Conservation (phyloP, 345 rosid species). For the Clausena lansium region DNA sequence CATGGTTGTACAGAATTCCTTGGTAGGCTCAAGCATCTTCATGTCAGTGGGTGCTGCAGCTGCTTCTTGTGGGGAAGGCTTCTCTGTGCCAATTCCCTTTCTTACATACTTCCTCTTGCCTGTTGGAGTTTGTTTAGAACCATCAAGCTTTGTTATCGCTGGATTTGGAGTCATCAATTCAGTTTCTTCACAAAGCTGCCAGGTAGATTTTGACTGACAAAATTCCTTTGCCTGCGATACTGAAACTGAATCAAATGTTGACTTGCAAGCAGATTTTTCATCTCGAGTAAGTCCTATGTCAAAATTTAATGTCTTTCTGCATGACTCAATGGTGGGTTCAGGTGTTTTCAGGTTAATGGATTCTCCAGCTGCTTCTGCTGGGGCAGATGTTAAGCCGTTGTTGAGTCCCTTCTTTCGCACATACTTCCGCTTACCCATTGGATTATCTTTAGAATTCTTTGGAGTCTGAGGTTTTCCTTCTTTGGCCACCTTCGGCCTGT, state of each 20-base stretch:
- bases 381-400: conserved; percentile 25
- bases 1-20: conserved; percentile 51
- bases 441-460: conserved; percentile 34
- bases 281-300: conserved; percentile 23
- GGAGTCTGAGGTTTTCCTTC: conserved; percentile 51
- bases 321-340: conserved; percentile 33
- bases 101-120: conserved; percentile 55
- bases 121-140: conserved; percentile 34
- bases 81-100: conserved; percentile 28
- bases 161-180: conserved; percentile 28
- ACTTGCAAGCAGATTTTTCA: conserved; percentile 15
- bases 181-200: conserved; percentile 20
- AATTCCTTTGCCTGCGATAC: conserved; percentile 20
- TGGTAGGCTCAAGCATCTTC: conserved; percentile 25
- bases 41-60: conserved; percentile 27
- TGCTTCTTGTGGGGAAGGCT: conserved; percentile 29
- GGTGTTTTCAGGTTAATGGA: conserved; percentile 26
- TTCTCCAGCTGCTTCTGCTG: conserved; percentile 33
- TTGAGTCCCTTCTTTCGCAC: conserved; percentile 36
- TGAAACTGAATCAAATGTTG: conserved; percentile 19
- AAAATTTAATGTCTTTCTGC: conserved; percentile 59
- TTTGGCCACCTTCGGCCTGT: conserved; percentile 71
- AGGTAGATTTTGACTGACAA: conserved; percentile 23
- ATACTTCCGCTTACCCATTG: conserved; percentile 50
- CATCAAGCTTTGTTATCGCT: conserved; percentile 11